Evolutionary conservation across 2,329 filamentous ascomycete species (phyloP).

Genomic region (Dactylonectria estremocensis): DNA sequence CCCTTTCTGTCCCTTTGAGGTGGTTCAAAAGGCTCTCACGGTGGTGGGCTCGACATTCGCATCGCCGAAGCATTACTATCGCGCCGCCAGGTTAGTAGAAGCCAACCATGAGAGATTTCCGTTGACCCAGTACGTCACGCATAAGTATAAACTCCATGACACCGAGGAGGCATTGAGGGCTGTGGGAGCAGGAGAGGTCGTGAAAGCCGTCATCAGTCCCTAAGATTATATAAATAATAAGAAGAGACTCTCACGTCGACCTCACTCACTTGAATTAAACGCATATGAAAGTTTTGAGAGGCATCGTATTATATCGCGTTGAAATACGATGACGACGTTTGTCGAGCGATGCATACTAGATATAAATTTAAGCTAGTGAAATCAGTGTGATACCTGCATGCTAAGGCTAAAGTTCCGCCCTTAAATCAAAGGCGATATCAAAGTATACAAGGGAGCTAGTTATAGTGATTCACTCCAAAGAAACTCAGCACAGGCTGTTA

Average conservation of each 20-base stretch:
- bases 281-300: background rate
- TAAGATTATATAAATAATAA: background rate
- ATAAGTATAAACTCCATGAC: conserved; percentile 11
- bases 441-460: background rate
- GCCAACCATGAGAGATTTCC: conserved; percentile 14
- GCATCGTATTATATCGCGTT: background rate
- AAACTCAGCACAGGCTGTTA: background rate
- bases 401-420: background rate
- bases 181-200: conserved; percentile 8
- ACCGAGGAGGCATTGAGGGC: conserved; percentile 3
- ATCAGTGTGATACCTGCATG: conserved; percentile 2
- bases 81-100: conserved; percentile 12
- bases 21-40: conserved; percentile 10
- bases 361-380: background rate
- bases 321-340: background rate
- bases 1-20: conserved; percentile 15
- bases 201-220: conserved; percentile 14
- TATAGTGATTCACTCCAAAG: background rate
- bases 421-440: background rate
- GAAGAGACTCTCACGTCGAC: conserved; percentile 2
- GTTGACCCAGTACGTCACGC: conserved; percentile 8
- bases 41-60: conserved; percentile 16
- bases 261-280: background rate
- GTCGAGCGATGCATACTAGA: background rate
- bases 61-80: conserved; percentile 17